phyloP scores from a whole-genome alignment of 2,329 filamentous ascomycete genomes.

The Scedosporium minutisporum region DNA sequence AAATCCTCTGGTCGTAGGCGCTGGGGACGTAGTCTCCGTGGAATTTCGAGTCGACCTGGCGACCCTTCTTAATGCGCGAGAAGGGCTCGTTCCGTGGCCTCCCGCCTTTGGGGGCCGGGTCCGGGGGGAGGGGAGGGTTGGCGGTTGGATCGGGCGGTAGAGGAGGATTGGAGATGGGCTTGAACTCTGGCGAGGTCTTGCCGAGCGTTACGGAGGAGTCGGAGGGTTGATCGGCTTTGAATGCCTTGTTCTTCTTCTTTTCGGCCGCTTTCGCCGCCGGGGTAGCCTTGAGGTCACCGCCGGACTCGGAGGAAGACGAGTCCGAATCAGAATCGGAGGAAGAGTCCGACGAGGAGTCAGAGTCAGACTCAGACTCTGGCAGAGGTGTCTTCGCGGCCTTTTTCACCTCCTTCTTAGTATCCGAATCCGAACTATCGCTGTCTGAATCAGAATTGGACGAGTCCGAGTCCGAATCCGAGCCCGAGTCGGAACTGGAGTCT shows the following conservation, averaged over 20 bases:
- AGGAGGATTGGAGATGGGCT: conserved; percentile 22
- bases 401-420: conserved; percentile 20
- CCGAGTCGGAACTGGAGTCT: conserved; percentile 13
- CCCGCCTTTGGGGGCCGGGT: conserved; percentile 34
- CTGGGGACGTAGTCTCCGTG: conserved; percentile 77
- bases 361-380: conserved; percentile 32
- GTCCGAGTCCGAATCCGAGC: conserved; percentile 16
- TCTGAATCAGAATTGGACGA: conserved; percentile 28
- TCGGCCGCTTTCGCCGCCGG: conserved; percentile 15
- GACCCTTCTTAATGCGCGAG: conserved; percentile 64
- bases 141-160: conserved; percentile 18
- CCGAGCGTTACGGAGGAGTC: conserved; percentile 42
- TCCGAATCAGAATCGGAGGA: conserved; percentile 21
- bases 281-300: conserved; percentile 11
- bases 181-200: conserved; percentile 41
- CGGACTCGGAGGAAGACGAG: conserved; percentile 16
- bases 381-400: conserved; percentile 31
- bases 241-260: conserved; percentile 19
- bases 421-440: conserved; percentile 24
- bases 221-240: conserved; percentile 26
- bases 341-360: conserved; percentile 21
- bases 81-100: conserved; percentile 59
- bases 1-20: conserved; percentile 81
- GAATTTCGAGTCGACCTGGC: conserved; percentile 58
- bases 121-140: conserved; percentile 43